These are phyloP conservation scores for Butyriboletus loyo DNA, from an alignment of 768 basidiomycete species.

Conservation along the genomic window DNA sequence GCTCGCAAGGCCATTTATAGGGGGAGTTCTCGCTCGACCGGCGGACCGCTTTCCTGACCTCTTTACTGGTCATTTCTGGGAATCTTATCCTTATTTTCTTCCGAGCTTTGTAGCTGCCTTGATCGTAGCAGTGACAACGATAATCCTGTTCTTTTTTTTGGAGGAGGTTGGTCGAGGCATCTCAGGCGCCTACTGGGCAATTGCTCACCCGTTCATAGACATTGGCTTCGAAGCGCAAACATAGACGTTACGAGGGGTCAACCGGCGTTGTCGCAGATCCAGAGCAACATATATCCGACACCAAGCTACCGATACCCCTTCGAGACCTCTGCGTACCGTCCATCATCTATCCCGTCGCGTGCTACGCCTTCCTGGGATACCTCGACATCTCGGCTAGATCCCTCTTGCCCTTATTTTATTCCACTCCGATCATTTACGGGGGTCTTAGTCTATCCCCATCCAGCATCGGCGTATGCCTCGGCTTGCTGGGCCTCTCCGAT, in stretches of 20 bases:
- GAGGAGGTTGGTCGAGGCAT: conserved; percentile 43
- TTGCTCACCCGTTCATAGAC: conserved; percentile 13
- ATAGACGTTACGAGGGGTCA: background rate
- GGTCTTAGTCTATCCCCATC: conserved; percentile 37
- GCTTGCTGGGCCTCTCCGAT: conserved; percentile 35
- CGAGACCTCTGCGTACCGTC: conserved; percentile 34
- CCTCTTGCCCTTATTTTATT: conserved; percentile 39
- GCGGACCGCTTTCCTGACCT: conserved; percentile 48
- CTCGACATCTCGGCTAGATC: conserved; percentile 38
- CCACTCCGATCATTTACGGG: conserved; percentile 38
- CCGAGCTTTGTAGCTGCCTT: conserved; percentile 60
- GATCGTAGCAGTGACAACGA: conserved; percentile 42
- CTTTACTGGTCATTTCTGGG: conserved; percentile 48
- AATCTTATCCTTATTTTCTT: conserved; percentile 57
- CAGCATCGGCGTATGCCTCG: conserved; percentile 38
- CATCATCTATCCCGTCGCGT: conserved; percentile 32
- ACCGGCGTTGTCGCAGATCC: background rate
- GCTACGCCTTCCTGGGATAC: conserved; percentile 33
- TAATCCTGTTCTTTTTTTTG: conserved; percentile 45
- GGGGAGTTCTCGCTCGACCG: conserved; percentile 52
- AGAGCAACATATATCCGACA: conserved; percentile 1
- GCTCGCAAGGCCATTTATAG: conserved; percentile 37
- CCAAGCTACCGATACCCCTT: conserved; percentile 40
- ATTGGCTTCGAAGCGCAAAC: conserved; percentile 6
- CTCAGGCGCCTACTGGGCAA: background rate